Percentiles rank a stretch among this genome's conserved stretches.
phyloP scores from a whole-genome alignment of 306 rosid genomes.

The Malus sylvestris region DNA sequence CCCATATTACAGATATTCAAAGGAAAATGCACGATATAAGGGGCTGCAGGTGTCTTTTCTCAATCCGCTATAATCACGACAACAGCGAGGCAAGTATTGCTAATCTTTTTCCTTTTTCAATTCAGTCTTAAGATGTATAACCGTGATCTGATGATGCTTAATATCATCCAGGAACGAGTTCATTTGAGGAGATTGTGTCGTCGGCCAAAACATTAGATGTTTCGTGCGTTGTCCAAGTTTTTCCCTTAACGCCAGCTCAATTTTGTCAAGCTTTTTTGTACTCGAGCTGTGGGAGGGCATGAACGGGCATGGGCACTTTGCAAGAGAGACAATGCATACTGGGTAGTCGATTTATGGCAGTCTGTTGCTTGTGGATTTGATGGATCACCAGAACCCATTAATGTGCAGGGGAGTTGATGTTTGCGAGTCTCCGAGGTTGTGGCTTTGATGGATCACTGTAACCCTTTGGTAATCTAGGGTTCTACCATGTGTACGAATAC shows the following conservation, averaged over 20 bases:
- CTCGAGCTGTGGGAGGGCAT: background rate
- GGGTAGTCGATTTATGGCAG: too few species aligned
- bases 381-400: background rate
- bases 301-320: background rate
- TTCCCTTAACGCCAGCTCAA: background rate
- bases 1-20: slow-evolving; percentile 66
- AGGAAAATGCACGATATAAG: slow-evolving; percentile 89
- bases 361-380: too few species aligned
- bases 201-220: slow-evolving; percentile 31
- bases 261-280: background rate
- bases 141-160: background rate
- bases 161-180: slow-evolving; percentile 59
- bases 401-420: background rate
- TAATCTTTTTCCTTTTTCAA: background rate
- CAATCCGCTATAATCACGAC: slow-evolving; percentile 72
- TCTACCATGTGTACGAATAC: too few species aligned
- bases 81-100: slow-evolving; percentile 51
- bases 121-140: background rate
- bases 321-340: background rate
- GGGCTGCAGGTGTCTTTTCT: slow-evolving; percentile 87
- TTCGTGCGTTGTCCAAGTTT: background rate
- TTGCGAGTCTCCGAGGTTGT: background rate
- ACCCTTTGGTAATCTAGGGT: background rate
- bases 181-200: slow-evolving; percentile 76
- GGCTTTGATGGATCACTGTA: background rate